phyloP scores from a whole-genome alignment of 345 rosid genomes.

The Arabidopsis arenosa region DNA sequence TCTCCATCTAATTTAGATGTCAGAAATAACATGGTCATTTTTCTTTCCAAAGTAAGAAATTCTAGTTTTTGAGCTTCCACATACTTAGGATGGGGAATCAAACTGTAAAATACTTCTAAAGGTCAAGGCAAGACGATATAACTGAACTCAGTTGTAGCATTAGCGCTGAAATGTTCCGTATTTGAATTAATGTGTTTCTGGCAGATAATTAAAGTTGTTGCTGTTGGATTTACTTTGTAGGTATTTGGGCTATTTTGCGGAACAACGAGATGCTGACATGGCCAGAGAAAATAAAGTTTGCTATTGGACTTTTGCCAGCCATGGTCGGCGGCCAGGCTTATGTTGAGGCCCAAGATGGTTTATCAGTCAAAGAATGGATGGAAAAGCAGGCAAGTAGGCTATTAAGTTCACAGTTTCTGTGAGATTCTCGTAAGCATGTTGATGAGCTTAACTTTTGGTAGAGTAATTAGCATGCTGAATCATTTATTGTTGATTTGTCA shows the following conservation, averaged over 20 bases:
- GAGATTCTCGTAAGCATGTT: conserved; percentile 2
- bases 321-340: conserved; percentile 90
- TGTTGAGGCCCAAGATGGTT: conserved; percentile 96
- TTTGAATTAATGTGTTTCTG: neutral
- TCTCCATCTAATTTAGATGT: neutral
- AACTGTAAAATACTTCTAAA: neutral
- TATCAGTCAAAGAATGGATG: conserved; percentile 89
- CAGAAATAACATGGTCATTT: neutral
- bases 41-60: neutral
- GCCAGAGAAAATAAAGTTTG: conserved; percentile 97
- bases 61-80: neutral
- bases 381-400: conserved; percentile 65
- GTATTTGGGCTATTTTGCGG: conserved; percentile 87
- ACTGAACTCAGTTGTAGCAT: neutral
- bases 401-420: conserved; percentile 13
- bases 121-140: neutral
- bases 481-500: neutral
- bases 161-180: neutral
- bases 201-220: neutral
- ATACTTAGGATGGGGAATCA: conserved; percentile 8
- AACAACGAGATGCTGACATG: conserved; percentile 96
- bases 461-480: neutral
- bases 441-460: neutral
- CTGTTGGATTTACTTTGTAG: conserved; percentile 48
- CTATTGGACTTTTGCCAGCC: conserved; percentile 95